Percentiles rank a stretch among this genome's conserved stretches.
phyloP scores from a whole-genome alignment of 2,329 filamentous ascomycete species.

The Monilinia fructigena region DNA sequence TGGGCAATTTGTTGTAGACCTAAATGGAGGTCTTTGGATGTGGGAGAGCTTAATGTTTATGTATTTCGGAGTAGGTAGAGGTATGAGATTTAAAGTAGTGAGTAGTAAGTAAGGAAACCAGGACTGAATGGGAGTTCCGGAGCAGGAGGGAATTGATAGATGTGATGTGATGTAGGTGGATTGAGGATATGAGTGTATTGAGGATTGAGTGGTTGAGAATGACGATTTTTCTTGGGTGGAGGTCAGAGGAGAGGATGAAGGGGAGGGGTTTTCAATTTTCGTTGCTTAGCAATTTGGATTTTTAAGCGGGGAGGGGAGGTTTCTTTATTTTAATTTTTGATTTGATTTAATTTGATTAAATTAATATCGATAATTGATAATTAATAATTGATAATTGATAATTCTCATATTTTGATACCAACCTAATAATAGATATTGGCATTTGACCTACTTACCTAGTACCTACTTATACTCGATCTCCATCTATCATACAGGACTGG shows the following conservation, averaged over 20 bases:
- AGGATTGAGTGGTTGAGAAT: background rate
- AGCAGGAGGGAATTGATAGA: background rate
- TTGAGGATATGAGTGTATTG: background rate
- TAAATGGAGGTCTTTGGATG: constrained; percentile 17
- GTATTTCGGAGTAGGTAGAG: background rate
- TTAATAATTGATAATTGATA: background rate
- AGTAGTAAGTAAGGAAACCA: background rate
- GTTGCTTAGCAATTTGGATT: background rate
- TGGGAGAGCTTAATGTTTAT: constrained; percentile 19
- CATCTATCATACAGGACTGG: too few relatives aligned
- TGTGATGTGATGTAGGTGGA: background rate
- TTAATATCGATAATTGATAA: background rate
- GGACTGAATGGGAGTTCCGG: background rate
- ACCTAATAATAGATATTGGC: background rate
- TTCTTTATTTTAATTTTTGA: background rate
- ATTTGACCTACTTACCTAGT: too few relatives aligned
- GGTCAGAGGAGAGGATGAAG: too few relatives aligned
- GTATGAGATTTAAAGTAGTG: too few relatives aligned
- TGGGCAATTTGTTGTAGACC: constrained; percentile 33
- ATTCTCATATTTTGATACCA: too few relatives aligned
- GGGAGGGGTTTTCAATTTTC: background rate
- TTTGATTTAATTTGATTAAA: background rate
- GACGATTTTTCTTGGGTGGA: too few relatives aligned
- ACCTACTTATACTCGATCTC: too few relatives aligned
- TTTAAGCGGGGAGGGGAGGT: background rate